Evolutionary conservation across 768 basidiomycete species (phyloP), one percentile per base, ranked within the genome.

Genomic region (Xerocomellus amylosporus): DNA sequence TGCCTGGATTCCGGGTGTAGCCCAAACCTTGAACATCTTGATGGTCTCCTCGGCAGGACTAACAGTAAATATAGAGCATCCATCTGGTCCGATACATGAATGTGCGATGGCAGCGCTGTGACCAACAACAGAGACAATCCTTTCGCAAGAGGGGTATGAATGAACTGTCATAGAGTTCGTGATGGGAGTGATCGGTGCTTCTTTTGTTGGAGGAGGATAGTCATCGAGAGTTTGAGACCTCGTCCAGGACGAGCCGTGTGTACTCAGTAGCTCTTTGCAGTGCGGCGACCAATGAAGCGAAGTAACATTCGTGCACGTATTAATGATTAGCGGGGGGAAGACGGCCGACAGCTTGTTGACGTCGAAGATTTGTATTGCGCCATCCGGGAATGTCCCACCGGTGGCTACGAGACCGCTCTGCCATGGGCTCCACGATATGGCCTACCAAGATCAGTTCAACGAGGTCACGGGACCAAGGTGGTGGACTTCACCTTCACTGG

Each of bases 241-340:
- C 10, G 55, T 55, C 70, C 71, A 71, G 30, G 56, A 64, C 46
- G 67, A 66, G 53, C 73, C 90, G 61, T 93, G 90, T 3, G 90
- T 89, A 40, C 84, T 89, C n/a, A 96, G 71, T 34, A 97, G 71
- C 63, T 96, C 93, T 59, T 90, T 91, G 63, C 85, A 85, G 57
- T 92, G 87, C 5, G 85, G 82, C 15, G 90, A 89, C 75, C 82
- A 88, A 57, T 80, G 76, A 50, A 84, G 75, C 17, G 79, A 85
- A 46, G 82, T 85, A 49, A 86, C 77, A 65, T 79, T 82, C 14
- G 82, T 79, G 48, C 73, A 68, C 19, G 74, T 65, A 36, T 63
- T 46, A 49, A 79, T 67, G 33, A 79, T 79, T 17, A 79, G 66
- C 4, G 84, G 81, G 38, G 78, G 75, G 12, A 73, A 74, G 8